Evolutionary conservation across 305 asterid species (phyloP).

Genomic region (Rubia occidens): DNA sequence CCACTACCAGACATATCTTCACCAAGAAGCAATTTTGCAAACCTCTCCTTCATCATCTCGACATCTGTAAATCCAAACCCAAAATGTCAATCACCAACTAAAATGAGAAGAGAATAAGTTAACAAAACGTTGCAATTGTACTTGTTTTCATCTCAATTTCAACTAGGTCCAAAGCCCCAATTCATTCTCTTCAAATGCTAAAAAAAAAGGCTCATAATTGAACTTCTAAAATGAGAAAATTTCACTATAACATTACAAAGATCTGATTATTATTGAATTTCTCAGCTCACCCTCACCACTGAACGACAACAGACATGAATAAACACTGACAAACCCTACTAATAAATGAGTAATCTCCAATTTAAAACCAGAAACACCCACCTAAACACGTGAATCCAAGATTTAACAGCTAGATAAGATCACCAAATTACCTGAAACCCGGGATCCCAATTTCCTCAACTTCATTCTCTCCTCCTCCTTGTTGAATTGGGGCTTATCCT

Average conservation of each 20-base stretch:
- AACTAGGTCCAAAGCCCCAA: not conserved
- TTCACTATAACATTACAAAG: not conserved
- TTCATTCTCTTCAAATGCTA: not conserved
- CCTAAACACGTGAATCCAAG: not conserved
- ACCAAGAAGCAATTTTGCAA: conserved; percentile 82
- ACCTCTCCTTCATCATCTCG: conserved; percentile 86
- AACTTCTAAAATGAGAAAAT: not conserved
- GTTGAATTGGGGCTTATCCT: conserved; percentile 24
- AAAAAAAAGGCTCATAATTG: not conserved
- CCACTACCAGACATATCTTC: conserved; percentile 99
- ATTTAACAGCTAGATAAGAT: not conserved
- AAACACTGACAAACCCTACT: not conserved
- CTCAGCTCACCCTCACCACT: not conserved
- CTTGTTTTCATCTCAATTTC: not conserved
- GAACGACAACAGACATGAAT: not conserved
- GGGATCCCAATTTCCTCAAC: conserved; percentile 36
- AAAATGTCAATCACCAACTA: not conserved
- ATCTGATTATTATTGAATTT: conserved; percentile 1
- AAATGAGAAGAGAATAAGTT: not conserved
- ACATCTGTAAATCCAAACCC: conserved; percentile 34
- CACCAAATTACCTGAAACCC: conserved; percentile 41
- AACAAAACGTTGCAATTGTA: not conserved
- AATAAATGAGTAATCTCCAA: not conserved
- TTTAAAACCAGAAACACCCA: not conserved
- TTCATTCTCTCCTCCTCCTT: conserved; percentile 23